These are phyloP conservation scores for Lycium ferocissimum DNA, from an alignment of 257 asterid genomes.

Conservation along the genomic window DNA sequence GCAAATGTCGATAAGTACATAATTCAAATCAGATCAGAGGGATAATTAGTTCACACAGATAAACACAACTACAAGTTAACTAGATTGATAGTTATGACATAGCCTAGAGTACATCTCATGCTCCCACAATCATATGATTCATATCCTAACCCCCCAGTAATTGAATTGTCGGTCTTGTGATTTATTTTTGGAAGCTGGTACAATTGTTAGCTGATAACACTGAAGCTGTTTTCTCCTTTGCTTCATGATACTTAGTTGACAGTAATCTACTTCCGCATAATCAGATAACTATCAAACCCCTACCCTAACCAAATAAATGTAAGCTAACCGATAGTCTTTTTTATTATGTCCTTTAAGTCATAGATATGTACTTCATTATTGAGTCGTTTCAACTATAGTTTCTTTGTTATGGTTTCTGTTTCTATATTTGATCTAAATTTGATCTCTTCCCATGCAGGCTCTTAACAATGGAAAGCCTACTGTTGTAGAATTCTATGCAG, in stretches of 20 bases:
- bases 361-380: background rate
- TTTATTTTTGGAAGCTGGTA: background rate
- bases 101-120: background rate
- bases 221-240: background rate
- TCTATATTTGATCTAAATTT: background rate
- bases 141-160: background rate
- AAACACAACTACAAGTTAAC: background rate
- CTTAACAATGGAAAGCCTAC: conserved; percentile 95
- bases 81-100: background rate
- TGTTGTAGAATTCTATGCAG: conserved; percentile 97
- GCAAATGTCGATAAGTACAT: background rate
- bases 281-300: background rate
- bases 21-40: background rate
- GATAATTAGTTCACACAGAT: background rate
- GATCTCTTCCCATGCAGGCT: conserved; percentile 53
- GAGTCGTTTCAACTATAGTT: background rate
- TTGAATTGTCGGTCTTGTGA: background rate
- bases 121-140: background rate
- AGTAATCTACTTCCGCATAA: background rate
- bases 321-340: background rate
- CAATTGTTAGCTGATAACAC: background rate
- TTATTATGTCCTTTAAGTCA: background rate
- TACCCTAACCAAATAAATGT: background rate
- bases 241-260: background rate
- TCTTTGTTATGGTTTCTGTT: background rate